Evolutionary conservation across 768 basidiomycete genomes (phyloP), one percentile per base, ranked within the genome.

Genomic region (Leucosporidium yakuticum): DNA sequence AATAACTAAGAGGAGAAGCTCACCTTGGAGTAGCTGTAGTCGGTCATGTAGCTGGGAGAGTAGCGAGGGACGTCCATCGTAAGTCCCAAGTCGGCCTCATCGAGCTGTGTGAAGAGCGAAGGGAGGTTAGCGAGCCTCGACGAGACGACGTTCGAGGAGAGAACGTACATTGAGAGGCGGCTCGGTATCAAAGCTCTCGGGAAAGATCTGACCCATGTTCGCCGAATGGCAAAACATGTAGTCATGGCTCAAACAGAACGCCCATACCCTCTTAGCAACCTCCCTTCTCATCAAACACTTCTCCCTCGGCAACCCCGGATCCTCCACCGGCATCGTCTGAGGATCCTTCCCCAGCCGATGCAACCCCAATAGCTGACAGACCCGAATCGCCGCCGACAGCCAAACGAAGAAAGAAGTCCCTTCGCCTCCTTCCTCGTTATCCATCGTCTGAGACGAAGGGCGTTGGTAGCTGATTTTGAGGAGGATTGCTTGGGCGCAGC

Each of bases 21-120:
- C 53, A 29, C 53, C 53, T 54, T 54, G 53, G 53, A 27, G 53
- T 54, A 54, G n/a, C n/a, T 25, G 25, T 54, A 54, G 12, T 54
- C 53, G 27, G 53, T 54, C 53, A 54, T 54, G 53, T 54, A 54
- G 53, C 21, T 54, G 12, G 53, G n/a, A 8, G 53, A 9, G n/a
- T 29, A 29, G n/a, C 25, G 15, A 17, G 53, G 53, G 6, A 54
- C 15, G 5, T 25, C 53, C n/a, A 17, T 29, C 25, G 25, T 29
- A 9, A 54, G 27, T 5, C 53, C 53, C 7, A 54, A 14, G 21
- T 54, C 53, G 53, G 25, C 53, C 25, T 54, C 53, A 27, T 54
- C 29, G 53, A 54, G 25, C 53, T 54, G 39, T 44, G 39, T 15
- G 39, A 27, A n/a, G 25, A 25, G 27, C 20, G 27, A n/a, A n/a